Conservation (phyloP, 768 basidiomycete species). For the Macrolepiota albuminosa region DNA sequence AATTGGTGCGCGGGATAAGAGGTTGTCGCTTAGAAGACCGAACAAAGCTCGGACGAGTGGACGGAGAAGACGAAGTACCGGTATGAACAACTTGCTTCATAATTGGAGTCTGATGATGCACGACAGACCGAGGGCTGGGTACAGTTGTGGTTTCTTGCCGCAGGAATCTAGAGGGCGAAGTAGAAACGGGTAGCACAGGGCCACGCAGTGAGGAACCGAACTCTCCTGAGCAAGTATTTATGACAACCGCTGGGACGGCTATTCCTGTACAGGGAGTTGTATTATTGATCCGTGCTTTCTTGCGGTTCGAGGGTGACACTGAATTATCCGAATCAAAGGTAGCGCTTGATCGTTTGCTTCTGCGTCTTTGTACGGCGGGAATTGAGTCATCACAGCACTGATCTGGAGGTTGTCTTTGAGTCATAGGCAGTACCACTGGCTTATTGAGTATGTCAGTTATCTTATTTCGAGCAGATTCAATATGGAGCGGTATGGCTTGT, state of each 20-base stretch:
- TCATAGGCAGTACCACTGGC: slow-evolving; percentile 4
- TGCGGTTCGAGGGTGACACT: slow-evolving; percentile 6
- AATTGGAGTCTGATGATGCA: background rate
- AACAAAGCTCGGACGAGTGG: background rate
- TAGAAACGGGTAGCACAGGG: background rate
- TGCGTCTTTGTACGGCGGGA: slow-evolving; percentile 1
- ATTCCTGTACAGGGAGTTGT: background rate
- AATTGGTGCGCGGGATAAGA: background rate
- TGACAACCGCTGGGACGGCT: background rate
- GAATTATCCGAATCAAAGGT: slow-evolving; percentile 10
- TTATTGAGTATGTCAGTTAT: slow-evolving; percentile 28
- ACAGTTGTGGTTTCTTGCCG: slow-evolving; percentile 1
- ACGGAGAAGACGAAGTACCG: background rate
- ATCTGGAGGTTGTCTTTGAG: slow-evolving; percentile 4
- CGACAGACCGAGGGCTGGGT: background rate
- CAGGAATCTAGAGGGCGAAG: slow-evolving; percentile 1
- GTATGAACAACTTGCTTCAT: background rate
- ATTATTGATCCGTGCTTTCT: slow-evolving; percentile 9
- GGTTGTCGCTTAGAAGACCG: background rate
- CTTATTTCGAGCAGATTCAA: slow-evolving; percentile 36
- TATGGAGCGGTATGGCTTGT: slow-evolving; percentile 53
- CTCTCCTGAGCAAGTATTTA: background rate
- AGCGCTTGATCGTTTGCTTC: slow-evolving; percentile 17
- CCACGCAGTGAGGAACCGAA: background rate
- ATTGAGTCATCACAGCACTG: slow-evolving; percentile 2